phyloP scores from a whole-genome alignment of 2,329 filamentous ascomycete species.

The Albifimbria verrucaria region DNA sequence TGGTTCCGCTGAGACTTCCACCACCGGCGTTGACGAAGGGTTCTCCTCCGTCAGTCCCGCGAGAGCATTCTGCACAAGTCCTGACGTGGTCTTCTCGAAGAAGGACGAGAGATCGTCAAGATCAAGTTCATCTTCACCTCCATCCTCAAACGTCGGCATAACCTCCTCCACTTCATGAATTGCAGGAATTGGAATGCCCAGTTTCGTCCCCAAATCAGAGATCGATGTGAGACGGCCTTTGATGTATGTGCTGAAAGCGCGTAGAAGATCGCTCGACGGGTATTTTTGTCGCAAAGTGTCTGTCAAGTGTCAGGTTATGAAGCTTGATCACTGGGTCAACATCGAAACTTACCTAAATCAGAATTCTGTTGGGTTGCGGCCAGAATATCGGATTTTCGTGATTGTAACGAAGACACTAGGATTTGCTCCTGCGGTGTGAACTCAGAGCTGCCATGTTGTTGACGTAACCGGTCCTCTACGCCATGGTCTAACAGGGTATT shows the following conservation, averaged over 20 bases:
- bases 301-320: conserved; percentile 7
- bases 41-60: conserved; percentile 32
- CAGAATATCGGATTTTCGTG: conserved; percentile 29
- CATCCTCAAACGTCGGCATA: conserved; percentile 19
- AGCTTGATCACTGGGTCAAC: no score
- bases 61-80: conserved; percentile 36
- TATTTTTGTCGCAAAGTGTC: conserved; percentile 34
- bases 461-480: conserved; percentile 45
- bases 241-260: conserved; percentile 28
- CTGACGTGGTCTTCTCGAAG: conserved; percentile 38
- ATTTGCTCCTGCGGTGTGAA: conserved; percentile 31
- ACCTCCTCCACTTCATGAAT: conserved; percentile 22
- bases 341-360: conserved; percentile 23
- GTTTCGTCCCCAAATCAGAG: conserved; percentile 28
- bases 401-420: conserved; percentile 28
- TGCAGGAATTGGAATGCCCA: conserved; percentile 32
- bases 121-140: conserved; percentile 30
- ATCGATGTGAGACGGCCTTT: conserved; percentile 29
- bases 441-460: conserved; percentile 26
- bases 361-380: conserved; percentile 20
- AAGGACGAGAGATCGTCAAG: conserved; percentile 39
- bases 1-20: conserved; percentile 17
- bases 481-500: conserved; percentile 55
- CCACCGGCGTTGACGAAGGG: conserved; percentile 6
- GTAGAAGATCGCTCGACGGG: conserved; percentile 35